phyloP scores from a whole-genome alignment of 176 grass and related monocot genomes.

The Elaeis guineensis region DNA sequence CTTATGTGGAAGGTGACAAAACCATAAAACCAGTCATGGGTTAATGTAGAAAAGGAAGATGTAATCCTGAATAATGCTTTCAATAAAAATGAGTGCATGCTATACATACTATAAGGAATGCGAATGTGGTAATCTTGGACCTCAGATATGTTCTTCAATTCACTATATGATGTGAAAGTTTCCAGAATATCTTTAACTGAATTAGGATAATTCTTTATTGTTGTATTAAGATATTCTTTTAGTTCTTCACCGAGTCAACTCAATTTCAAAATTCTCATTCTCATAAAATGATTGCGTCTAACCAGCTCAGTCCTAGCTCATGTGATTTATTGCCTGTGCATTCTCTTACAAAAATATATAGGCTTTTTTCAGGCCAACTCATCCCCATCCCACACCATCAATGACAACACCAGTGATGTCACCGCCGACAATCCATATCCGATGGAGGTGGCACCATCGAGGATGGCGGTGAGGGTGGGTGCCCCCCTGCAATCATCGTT shows the following conservation, averaged over 20 bases:
- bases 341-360: too few species aligned
- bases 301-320: too few species aligned
- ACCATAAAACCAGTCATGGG: too few species aligned
- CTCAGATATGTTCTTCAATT: slow-evolving; percentile 43
- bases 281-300: too few species aligned
- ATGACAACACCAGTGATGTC: background rate
- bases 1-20: too few species aligned
- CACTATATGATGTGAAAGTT: slow-evolving; percentile 36
- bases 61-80: background rate
- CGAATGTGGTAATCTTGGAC: slow-evolving; percentile 78
- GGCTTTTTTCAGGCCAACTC: slow-evolving; percentile 33
- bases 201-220: slow-evolving; percentile 66
- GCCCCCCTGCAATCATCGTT: slow-evolving; percentile 36
- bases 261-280: too few species aligned
- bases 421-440: background rate
- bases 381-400: slow-evolving; percentile 24
- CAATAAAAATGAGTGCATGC: too few species aligned
- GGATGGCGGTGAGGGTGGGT: slow-evolving; percentile 63
- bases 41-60: too few species aligned
- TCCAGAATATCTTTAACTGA: slow-evolving; percentile 52
- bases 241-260: slow-evolving; percentile 48
- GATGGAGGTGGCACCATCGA: slow-evolving; percentile 23
- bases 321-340: too few species aligned
- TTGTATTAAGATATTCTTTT: slow-evolving; percentile 59
- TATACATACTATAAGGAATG: slow-evolving; percentile 69